These are phyloP conservation scores for Aeschynomene evenia DNA, from an alignment of 306 rosid genomes.

Conservation along the genomic window DNA sequence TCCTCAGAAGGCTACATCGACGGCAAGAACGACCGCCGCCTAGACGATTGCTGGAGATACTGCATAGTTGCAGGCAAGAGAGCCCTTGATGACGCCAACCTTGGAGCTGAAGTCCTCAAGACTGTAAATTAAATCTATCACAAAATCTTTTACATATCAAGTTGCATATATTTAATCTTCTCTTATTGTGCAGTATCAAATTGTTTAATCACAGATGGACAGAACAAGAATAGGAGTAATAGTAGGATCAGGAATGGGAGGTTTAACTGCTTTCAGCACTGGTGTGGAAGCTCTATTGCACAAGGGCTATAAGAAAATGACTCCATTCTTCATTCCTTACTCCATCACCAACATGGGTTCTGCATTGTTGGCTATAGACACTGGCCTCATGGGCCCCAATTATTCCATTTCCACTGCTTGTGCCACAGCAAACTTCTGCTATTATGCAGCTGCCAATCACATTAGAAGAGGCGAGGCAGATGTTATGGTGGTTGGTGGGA, in stretches of 20 bases:
- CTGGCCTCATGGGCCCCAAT: slow-evolving; percentile 70
- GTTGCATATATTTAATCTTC: no score
- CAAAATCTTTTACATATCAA: background rate
- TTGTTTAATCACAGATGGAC: slow-evolving; percentile 70
- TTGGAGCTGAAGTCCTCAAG: slow-evolving; percentile 53
- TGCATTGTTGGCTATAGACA: slow-evolving; percentile 67
- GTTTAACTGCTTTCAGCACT: slow-evolving; percentile 43
- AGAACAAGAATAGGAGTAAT: slow-evolving; percentile 60
- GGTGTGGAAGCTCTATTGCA: slow-evolving; percentile 52
- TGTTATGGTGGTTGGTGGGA: slow-evolving; percentile 73
- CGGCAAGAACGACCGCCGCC: slow-evolving; percentile 52
- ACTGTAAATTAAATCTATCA: slow-evolving; percentile 50
- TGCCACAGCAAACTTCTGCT: slow-evolving; percentile 74
- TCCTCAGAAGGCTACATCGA: slow-evolving; percentile 60
- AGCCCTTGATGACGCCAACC: slow-evolving; percentile 74
- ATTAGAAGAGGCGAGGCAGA: slow-evolving; percentile 77
- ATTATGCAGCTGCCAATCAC: slow-evolving; percentile 65
- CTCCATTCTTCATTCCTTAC: slow-evolving; percentile 62
- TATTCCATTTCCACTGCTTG: slow-evolving; percentile 80
- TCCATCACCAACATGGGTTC: slow-evolving; percentile 64
- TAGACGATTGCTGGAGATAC: slow-evolving; percentile 68
- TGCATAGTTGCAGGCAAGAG: slow-evolving; percentile 63
- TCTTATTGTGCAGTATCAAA: no score
- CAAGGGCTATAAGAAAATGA: slow-evolving; percentile 53
- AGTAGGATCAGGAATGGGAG: slow-evolving; percentile 76